Evolutionary conservation across 345 rosid species (phyloP).

Genomic region (Pistacia vera): DNA sequence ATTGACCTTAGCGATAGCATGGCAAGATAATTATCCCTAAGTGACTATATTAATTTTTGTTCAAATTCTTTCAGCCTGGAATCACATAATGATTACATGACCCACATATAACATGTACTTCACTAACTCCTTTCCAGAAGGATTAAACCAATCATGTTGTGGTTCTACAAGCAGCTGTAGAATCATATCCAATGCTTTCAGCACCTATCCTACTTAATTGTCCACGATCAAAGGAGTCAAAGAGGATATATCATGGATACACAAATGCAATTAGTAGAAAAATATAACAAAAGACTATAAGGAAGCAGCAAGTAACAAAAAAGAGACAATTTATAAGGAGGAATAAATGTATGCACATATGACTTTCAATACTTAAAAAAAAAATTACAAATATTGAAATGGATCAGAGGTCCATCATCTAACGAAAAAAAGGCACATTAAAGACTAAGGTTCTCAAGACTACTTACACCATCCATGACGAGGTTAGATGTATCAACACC

Average conservation of each 20-base stretch:
- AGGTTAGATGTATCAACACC: conserved; percentile 84
- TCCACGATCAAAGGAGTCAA: not conserved
- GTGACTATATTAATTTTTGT: too few species aligned
- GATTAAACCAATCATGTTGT: not conserved
- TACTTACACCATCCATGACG: conserved; percentile 98
- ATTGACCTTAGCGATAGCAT: not conserved
- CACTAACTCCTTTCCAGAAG: not conserved
- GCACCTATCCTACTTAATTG: not conserved
- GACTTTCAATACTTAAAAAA: too few species aligned
- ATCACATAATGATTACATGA: not conserved
- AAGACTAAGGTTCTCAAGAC: conserved; percentile 9
- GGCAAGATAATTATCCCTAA: conserved; percentile 1
- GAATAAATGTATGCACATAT: too few species aligned
- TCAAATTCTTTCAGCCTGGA: too few species aligned
- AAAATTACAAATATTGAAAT: too few species aligned
- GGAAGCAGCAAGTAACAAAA: not conserved
- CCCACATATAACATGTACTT: not conserved
- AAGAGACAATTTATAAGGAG: not conserved
- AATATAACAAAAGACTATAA: not conserved
- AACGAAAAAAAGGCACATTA: conserved; percentile 5
- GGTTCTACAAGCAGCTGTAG: conserved; percentile 4
- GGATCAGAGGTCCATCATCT: too few species aligned
- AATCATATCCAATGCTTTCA: not conserved
- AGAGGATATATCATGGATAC: not conserved
- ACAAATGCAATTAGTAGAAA: conserved; percentile 1